Evolutionary conservation across 352 stramenopile species (phyloP).

Genomic region (Peronosclerospora sorghi): DNA sequence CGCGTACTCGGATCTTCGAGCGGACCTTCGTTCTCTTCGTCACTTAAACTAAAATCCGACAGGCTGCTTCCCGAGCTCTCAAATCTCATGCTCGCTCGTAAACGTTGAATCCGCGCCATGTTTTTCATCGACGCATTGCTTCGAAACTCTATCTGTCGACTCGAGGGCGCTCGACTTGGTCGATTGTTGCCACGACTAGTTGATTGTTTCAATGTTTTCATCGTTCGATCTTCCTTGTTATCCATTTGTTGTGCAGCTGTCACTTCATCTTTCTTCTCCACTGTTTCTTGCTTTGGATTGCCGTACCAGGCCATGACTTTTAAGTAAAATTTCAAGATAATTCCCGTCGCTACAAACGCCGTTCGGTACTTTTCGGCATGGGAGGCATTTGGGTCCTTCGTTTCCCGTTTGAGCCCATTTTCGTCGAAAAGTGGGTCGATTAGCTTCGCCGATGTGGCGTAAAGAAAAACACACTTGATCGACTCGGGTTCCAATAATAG

Average conservation of each 20-base stretch:
- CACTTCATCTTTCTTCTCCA: conserved; percentile 1
- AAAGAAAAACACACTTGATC: conserved; percentile 54
- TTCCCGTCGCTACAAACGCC: conserved; percentile 52
- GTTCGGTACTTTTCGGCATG: conserved; percentile 41
- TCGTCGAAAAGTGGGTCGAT: no score
- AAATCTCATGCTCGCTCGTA: conserved; percentile 30
- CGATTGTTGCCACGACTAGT: neutral
- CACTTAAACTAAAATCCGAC: conserved; percentile 23
- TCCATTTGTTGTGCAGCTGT: neutral
- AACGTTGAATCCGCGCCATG: conserved; percentile 24
- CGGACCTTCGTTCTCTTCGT: conserved; percentile 17
- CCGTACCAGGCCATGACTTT: conserved; percentile 67
- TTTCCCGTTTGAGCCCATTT: neutral
- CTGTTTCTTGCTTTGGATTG: conserved; percentile 22
- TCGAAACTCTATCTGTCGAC: conserved; percentile 21
- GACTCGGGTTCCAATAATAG: conserved; percentile 49
- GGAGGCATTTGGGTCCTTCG: conserved; percentile 15
- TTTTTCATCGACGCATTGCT: conserved; percentile 28
- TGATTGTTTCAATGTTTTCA: neutral
- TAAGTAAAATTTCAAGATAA: conserved; percentile 65
- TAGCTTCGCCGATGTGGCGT: conserved; percentile 42
- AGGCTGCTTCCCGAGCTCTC: conserved; percentile 34
- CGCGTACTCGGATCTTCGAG: conserved; percentile 26
- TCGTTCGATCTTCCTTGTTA: neutral
- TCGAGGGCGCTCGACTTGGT: neutral